Base-by-base conservation (phyloP, 768 basidiomycete genomes). In the Amanita polypyramis region DNA sequence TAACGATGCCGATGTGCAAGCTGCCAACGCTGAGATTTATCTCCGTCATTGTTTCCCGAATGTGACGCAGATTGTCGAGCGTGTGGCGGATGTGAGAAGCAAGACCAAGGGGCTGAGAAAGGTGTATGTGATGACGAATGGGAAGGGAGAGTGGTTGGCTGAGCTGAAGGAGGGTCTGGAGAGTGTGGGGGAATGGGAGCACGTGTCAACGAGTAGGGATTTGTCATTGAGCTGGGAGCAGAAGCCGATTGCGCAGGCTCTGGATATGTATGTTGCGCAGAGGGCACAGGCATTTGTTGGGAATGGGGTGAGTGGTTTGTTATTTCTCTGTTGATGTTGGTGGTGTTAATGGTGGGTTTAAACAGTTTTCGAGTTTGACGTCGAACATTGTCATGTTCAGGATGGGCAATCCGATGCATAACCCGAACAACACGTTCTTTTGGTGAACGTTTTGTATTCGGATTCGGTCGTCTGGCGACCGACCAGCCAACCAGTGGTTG, bases 61-160 rank as follows among this genome's bases (percentile, higher is more conserved):
- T 11, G 62, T 73, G 34, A 59, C 64, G 19, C 67, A 77, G 48
- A 74, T 85, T 37, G 70, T 70, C 14, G 58, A 64, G 39, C 69
- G 66, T 32, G 69, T 76, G 2, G 45, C 56, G 43, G 55, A 59
- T 20, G 61, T 65, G 12, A 55, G 64, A 25, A 52, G 53, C 19
- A 1, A 41, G 27, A 57, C 45, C 15, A 8, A 50, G 20, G 52
- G 49, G 15, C 43, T 82, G 36, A 70, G 66, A 51, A 64, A 65
- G 40, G 58, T 85, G 23, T 85, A 80, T 52, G 61, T 85, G 43
- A 73, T 84, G 75, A 81, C 80, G 35, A 85, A 86, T 50, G 83
- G 71, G 5, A 65, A 73, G 37, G 51, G 49, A 25, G 62, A 56
- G 33, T 86, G 76, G 76, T 54, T 81, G 34, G 55, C 49, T 0